Base-by-base conservation (phyloP, 2,329 filamentous ascomycete genomes). In the Cladosporium sp. region DNA sequence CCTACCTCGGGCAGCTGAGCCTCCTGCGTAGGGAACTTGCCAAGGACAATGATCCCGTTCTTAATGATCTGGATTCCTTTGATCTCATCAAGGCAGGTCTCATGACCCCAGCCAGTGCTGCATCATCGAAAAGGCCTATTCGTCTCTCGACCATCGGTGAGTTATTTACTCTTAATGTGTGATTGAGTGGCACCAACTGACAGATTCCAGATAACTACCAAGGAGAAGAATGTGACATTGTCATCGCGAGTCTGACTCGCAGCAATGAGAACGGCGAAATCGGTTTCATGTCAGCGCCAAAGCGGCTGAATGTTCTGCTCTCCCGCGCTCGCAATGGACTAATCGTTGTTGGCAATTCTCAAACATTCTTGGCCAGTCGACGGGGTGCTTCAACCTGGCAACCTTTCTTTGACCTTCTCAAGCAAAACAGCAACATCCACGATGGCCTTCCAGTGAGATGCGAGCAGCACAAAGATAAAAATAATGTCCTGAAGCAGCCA, bases 221-320 rank as follows among this genome's bases (percentile, higher is more conserved):
- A 58, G 87, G 86, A 0, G 86, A 91, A 61, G 86, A 91, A 59
- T 83, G 82, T 1, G 84, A 87, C 45, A 70, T 91, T 7, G 73
- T 91, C 0, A 71, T 91, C 2, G 71, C 90, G 0, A 87, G 83
- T 0, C 70, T 91, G 0, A 85, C 89, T 0, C 78, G 87, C 36
- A 88, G 85, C 67, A 91, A 91, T 56, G 54, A 64, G 0, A 58
- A 76, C 7, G 69, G 68, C 7, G 78, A 75, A 5, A 77, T 78
- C 15, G 87, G 86, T 0, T 91, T 90, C 53, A 70, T 91, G 1
- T 77, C 70, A 20, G 84, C 82, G 0, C 70, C 76, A 0, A 87
- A 89, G 57, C 77, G 85, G 0, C 82, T 89, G 65, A 87, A 88
- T 51, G 84, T 88, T 0, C 70, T 88, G 0, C 69, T 88, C 0